A percentile compares a stretch with the other conserved stretches of the same genome.
phyloP scores from a whole-genome alignment of 2,329 filamentous ascomycete species.

The Aurifilum marmelostoma region DNA sequence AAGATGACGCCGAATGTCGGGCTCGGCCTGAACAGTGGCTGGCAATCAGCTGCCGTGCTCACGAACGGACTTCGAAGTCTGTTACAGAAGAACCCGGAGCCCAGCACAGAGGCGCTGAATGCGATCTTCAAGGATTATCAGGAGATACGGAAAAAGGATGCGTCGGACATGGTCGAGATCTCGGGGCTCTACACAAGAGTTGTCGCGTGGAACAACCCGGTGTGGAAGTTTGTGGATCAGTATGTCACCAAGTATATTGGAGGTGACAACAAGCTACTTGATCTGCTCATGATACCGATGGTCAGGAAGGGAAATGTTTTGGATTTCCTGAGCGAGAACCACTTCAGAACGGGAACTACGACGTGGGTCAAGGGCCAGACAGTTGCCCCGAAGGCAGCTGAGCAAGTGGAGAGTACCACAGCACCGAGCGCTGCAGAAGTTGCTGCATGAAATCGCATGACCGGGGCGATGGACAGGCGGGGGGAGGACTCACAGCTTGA shows the following conservation, averaged over 20 bases:
- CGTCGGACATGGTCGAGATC: constrained; percentile 21
- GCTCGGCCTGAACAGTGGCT: constrained; percentile 32
- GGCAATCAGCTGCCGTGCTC: constrained; percentile 31
- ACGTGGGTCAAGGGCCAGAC: constrained; percentile 24
- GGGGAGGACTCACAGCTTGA: too few relatives aligned
- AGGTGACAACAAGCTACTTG: constrained; percentile 25
- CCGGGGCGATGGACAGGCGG: too few relatives aligned
- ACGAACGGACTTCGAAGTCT: constrained; percentile 29
- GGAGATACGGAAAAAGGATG: constrained; percentile 25
- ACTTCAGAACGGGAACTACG: constrained; percentile 24
- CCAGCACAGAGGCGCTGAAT: constrained; percentile 25
- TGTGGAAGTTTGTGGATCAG: constrained; percentile 29
- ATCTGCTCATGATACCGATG: constrained; percentile 23
- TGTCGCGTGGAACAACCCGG: constrained; percentile 29
- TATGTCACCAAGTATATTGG: constrained; percentile 27
- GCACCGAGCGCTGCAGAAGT: neutral
- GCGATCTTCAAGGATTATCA: constrained; percentile 31
- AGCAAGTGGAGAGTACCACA: neutral
- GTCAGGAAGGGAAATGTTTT: constrained; percentile 23
- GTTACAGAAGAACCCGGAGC: constrained; percentile 17
- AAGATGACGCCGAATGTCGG: constrained; percentile 34
- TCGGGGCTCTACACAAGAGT: constrained; percentile 29
- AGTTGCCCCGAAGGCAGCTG: constrained; percentile 12
- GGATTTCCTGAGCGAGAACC: constrained; percentile 24
- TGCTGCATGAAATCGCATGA: neutral